A percentile compares a stretch with the other conserved stretches of the same genome.
These are phyloP conservation scores for Oemleria cerasiformis DNA, from an alignment of 306 rosid species.

Conservation along the genomic window DNA sequence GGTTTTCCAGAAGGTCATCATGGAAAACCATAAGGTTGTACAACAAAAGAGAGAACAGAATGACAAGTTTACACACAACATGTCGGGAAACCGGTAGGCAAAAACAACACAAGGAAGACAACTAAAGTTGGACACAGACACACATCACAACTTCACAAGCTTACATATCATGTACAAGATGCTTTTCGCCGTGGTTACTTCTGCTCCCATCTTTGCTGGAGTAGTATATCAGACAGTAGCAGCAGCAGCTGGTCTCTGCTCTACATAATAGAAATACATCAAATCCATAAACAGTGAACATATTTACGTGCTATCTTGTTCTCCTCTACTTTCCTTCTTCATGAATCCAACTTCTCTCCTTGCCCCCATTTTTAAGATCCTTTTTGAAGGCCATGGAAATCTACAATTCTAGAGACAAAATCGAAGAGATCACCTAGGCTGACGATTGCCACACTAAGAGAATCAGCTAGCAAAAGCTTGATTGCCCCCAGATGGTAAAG, in stretches of 20 bases:
- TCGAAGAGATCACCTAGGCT: slow-evolving; percentile 16
- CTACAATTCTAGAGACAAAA: slow-evolving; percentile 28
- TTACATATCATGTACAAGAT: slow-evolving; percentile 56
- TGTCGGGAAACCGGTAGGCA: slow-evolving; percentile 32
- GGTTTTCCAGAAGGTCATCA: slow-evolving; percentile 4
- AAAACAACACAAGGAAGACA: slow-evolving; percentile 28
- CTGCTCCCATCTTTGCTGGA: slow-evolving; percentile 36
- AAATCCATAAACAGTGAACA: slow-evolving; percentile 35
- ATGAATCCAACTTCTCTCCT: slow-evolving; percentile 32
- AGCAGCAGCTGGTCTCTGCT: slow-evolving; percentile 35
- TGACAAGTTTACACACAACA: slow-evolving; percentile 30
- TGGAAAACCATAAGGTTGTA: slow-evolving; percentile 42
- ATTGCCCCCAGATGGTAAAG: slow-evolving; percentile 27
- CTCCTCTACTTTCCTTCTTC: slow-evolving; percentile 42
- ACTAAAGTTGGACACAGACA: slow-evolving; percentile 37
- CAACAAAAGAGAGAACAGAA: slow-evolving; percentile 32
- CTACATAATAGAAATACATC: slow-evolving; percentile 35
- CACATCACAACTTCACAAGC: slow-evolving; percentile 23
- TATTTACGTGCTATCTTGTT: slow-evolving; percentile 65
- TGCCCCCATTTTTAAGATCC: slow-evolving; percentile 15
- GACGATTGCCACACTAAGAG: slow-evolving; percentile 19
- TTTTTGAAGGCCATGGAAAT: slow-evolving; percentile 24
- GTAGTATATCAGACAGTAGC: slow-evolving; percentile 30
- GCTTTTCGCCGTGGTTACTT: slow-evolving; percentile 28
- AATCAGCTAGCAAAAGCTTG: slow-evolving; percentile 28